phyloP scores from a whole-genome alignment of 2,329 filamentous ascomycete species.

The Fusarium buharicum region DNA sequence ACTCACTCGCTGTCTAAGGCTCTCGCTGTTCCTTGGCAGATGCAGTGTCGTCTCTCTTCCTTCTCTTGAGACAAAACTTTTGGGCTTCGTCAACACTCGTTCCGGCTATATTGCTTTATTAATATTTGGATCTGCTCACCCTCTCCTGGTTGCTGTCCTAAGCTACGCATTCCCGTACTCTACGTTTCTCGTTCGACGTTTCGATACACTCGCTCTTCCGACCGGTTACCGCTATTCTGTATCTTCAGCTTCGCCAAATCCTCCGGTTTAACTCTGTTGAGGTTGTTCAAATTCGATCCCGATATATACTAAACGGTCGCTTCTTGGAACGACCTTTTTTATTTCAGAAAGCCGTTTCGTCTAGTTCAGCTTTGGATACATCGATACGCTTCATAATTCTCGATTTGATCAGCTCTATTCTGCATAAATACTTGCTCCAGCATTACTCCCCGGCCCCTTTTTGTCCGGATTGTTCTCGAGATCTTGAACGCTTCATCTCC shows the following conservation, averaged over 20 bases:
- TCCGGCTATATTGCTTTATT: conserved; percentile 47
- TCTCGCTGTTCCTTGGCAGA: conserved; percentile 47
- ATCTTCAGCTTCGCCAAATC: conserved; percentile 33
- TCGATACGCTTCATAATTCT: conserved; percentile 38
- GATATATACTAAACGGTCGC: conserved; percentile 43
- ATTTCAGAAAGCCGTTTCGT: conserved; percentile 30
- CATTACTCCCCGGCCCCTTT: conserved; percentile 30
- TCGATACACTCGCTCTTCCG: conserved; percentile 44
- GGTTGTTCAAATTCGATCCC: conserved; percentile 42
- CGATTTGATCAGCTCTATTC: conserved; percentile 37
- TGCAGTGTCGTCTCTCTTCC: conserved; percentile 44
- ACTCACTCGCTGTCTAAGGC: conserved; percentile 31
- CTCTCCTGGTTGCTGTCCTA: conserved; percentile 30
- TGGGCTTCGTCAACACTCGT: conserved; percentile 49
- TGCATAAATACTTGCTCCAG: conserved; percentile 39
- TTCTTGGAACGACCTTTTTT: conserved; percentile 41
- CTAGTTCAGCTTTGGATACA: conserved; percentile 37
- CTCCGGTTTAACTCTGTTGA: conserved; percentile 38
- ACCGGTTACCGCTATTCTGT: conserved; percentile 34
- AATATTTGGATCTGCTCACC: conserved; percentile 48
- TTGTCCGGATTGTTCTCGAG: conserved; percentile 11
- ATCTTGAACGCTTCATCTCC: conserved; percentile 14
- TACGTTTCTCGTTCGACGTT: conserved; percentile 45
- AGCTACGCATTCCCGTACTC: conserved; percentile 39
- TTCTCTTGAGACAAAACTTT: conserved; percentile 46